A percentile compares a stretch with the other conserved stretches of the same genome.
phyloP scores from a whole-genome alignment of 306 rosid genomes.

The Clitoria ternatea region DNA sequence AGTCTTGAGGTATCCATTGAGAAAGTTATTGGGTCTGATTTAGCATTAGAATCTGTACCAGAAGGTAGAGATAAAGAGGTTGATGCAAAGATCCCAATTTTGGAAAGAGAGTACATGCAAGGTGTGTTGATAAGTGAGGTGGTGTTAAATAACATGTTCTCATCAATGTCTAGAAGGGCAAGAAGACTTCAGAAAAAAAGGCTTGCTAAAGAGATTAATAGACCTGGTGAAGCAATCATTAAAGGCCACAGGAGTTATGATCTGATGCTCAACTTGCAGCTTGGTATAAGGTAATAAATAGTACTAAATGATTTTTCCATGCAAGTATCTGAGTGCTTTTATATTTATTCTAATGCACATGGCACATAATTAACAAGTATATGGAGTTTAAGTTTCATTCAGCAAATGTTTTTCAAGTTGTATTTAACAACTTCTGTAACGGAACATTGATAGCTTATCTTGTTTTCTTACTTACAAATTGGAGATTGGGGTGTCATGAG shows the following conservation, averaged over 20 bases:
- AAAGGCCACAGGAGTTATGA: constrained; percentile 95
- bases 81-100: constrained; percentile 45
- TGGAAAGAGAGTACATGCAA: constrained; percentile 94
- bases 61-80: constrained; percentile 43
- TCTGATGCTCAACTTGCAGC: constrained; percentile 90
- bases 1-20: constrained; percentile 92
- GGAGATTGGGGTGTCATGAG: not conserved
- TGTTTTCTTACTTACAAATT: not conserved
- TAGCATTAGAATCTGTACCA: constrained; percentile 36
- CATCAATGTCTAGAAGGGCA: constrained; percentile 51
- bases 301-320: not conserved
- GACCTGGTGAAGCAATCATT: constrained; percentile 85
- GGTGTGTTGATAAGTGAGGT: constrained; percentile 87
- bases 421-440: constrained; percentile 5
- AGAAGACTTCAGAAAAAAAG: constrained; percentile 52
- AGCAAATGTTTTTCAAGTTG: not conserved
- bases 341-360: not conserved
- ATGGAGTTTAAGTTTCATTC: constrained; percentile 17
- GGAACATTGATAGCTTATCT: not conserved
- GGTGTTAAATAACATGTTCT: constrained; percentile 58
- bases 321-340: not conserved
- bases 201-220: constrained; percentile 66
- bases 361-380: not conserved
- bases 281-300: constrained; percentile 82
- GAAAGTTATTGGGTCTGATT: constrained; percentile 67